Conservation (phyloP, 202 grass and related monocot species). For the Panicum virgatum region DNA sequence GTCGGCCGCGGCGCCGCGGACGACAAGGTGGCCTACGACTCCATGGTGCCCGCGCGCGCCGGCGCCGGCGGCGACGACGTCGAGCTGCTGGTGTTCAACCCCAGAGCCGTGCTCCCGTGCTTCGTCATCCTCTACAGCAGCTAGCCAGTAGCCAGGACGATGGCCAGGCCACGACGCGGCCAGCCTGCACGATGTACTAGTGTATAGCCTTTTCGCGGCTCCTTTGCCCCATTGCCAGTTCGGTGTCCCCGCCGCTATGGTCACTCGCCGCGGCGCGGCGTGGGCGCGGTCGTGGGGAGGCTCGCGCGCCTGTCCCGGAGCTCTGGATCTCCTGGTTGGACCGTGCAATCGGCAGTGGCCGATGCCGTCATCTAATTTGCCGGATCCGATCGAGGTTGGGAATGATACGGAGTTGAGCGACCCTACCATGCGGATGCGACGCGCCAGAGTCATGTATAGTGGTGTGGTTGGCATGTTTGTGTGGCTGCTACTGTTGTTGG, state of each 20-base stretch:
- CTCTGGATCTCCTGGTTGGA: not conserved
- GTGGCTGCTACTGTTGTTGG: slow-evolving; percentile 9
- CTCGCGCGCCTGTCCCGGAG: not conserved
- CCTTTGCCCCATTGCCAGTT: not conserved
- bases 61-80: slow-evolving; percentile 42
- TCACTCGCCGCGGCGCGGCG: not conserved
- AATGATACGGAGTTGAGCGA: too few relatives aligned
- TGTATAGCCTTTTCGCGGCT: slow-evolving; percentile 27
- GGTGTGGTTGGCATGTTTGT: slow-evolving; percentile 26
- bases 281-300: not conserved
- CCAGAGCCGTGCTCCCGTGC: slow-evolving; percentile 80
- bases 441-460: not conserved
- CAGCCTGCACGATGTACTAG: slow-evolving; percentile 31
- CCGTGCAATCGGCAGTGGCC: not conserved
- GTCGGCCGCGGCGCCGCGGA: slow-evolving; percentile 49
- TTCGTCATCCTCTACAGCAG: slow-evolving; percentile 93
- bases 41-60: slow-evolving; percentile 41
- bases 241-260: slow-evolving; percentile 11
- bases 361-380: not conserved
- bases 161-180: slow-evolving; percentile 17
- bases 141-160: not conserved
- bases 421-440: not conserved
- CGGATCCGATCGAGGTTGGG: slow-evolving; percentile 12
- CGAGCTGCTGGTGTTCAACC: slow-evolving; percentile 83
- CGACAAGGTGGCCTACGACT: slow-evolving; percentile 46